Base-by-base conservation (phyloP, 225 moss, liverwort and hornwort genomes). In the Marchantia paleacea region DNA sequence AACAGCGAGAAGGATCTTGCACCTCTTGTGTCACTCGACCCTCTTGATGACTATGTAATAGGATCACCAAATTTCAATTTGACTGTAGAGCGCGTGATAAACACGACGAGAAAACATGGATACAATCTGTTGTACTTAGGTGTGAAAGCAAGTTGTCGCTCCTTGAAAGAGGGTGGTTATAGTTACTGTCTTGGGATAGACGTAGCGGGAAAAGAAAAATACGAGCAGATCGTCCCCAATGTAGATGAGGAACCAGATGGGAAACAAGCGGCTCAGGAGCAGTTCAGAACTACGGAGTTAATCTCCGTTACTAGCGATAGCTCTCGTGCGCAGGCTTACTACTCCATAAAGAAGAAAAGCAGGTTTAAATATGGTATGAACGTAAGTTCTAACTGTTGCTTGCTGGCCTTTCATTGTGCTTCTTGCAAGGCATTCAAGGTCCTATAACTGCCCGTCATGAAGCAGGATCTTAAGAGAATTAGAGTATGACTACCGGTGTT, bases 111-210 rank as follows among this genome's bases (percentile, higher is more conserved):
- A 62, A 83, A 78, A 48, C 95, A 99, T 82, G 84, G 90, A 28
- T 99, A 99, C 73, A 81, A 86, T 39, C 81, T 96, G 14, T 80
- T 87, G 52, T 96, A 94, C 72, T 84, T 96, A 72, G 94, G 91
- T 50, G 81, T 96, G 64, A 92, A 85, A 55, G 75, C 83, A 28
- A 84, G 85, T 71, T 96, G 96, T 69, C 85, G 88, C 67, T 71
- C 81, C 12, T 48, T 83, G 55, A 29, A 58, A 18, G 89, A 84
- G 70, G 84, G 70, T 22, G 30, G 80, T 7, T 58, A n/a, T n/a
- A 0, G 65, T 55, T 72, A 18, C 52, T 88, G 88, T 24, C 12
- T 18, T 69, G 87, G 87, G 39, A 79, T 83, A 64, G 79, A 79
- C 14, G 22, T 52, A 25, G 3, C 7, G 7, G 74, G 72, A 16